Conservation (phyloP, 1,284 basidiomycete genomes). For the Singerocomus inundabilis region DNA sequence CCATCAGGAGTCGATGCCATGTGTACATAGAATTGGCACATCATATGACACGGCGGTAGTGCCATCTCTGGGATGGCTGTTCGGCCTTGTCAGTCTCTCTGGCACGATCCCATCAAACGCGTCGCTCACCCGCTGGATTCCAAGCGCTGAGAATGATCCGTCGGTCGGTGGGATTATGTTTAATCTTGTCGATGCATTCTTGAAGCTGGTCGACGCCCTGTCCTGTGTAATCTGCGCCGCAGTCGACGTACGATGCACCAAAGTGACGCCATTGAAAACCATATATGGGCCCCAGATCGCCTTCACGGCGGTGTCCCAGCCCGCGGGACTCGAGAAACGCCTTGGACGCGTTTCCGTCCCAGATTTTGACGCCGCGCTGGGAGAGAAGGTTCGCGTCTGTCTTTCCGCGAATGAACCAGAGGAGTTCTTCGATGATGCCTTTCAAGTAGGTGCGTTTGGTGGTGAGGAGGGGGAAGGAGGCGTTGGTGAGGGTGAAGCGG, state of each 20-base stretch:
- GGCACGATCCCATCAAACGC: not conserved
- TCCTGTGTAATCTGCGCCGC: conserved; percentile 80
- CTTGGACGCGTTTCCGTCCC: conserved; percentile 94
- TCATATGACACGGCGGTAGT: conserved; percentile 96
- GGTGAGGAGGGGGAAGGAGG: conserved; percentile 84
- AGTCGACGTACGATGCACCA: conserved; percentile 85
- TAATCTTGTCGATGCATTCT: conserved; percentile 90
- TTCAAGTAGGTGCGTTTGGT: conserved; percentile 94
- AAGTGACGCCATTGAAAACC: conserved; percentile 99
- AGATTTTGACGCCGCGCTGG: conserved; percentile 90
- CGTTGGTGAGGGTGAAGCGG: conserved; percentile 79
- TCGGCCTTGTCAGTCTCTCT: not conserved
- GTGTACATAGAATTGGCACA: conserved; percentile 98
- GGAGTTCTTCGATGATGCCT: conserved; percentile 90
- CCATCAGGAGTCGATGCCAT: conserved; percentile 58
- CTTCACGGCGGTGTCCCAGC: conserved; percentile 80
- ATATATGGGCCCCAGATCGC: conserved; percentile 95
- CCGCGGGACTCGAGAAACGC: conserved; percentile 87
- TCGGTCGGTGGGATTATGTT: conserved; percentile 90
- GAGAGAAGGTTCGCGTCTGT: conserved; percentile 83
- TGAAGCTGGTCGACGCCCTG: conserved; percentile 92
- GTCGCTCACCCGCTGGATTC: conserved; percentile 85
- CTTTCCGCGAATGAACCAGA: conserved; percentile 91
- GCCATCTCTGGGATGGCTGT: conserved; percentile 93
- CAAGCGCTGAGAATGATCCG: conserved; percentile 96